Evolutionary conservation across 2,329 filamentous ascomycete genomes (phyloP), one percentile per base, ranked within the genome.

Genomic region (Venturia pyrina): DNA sequence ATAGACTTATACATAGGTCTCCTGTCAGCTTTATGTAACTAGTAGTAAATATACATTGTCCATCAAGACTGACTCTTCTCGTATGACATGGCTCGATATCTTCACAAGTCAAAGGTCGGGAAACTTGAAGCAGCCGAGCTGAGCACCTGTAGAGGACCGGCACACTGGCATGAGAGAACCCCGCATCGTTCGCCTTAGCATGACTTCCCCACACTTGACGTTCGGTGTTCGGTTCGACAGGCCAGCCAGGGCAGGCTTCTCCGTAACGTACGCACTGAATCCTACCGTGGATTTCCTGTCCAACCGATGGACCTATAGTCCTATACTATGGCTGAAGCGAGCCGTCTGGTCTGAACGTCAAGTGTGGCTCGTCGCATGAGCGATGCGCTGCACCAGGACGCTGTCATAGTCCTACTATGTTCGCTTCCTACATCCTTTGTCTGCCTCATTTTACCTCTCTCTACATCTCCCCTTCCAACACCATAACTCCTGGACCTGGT

Each of bases 211-310:
- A 59, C 53, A 59, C 32, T 37, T 59, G 28, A 2, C 19, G 53
- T 37, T 59, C 53, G 53, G 53, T 59, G 53, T 37, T 59, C 53
- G 53, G 53, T 59, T 59, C 53, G 53, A 59, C 53, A 28, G 50
- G 28, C 28, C 53, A 59, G 53, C 1, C 21, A 8, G 28, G 28
- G 24, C 17, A 32, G 21, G 50, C 50, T 28, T 28, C 28, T 28
- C 28, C 28, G 28, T 4, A 28, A n/a, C n/a, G 28, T 28, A 28
- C 28, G 28, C 2, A 7, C 37, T 40, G 11, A 8, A 59, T 37
- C 32, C 5, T 19, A 59, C n/a, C 13, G 28, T 56, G 11, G 7
- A 28, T 28, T 28, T 28, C 48, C 11, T 28, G 10, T 56, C 50
- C 50, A 56, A 34, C 24, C 24, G 28, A 37, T 59, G 53, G 17